phyloP scores from a whole-genome alignment of 495 filamentous ascomycete genomes.

The Talaromyces trachyspermus region DNA sequence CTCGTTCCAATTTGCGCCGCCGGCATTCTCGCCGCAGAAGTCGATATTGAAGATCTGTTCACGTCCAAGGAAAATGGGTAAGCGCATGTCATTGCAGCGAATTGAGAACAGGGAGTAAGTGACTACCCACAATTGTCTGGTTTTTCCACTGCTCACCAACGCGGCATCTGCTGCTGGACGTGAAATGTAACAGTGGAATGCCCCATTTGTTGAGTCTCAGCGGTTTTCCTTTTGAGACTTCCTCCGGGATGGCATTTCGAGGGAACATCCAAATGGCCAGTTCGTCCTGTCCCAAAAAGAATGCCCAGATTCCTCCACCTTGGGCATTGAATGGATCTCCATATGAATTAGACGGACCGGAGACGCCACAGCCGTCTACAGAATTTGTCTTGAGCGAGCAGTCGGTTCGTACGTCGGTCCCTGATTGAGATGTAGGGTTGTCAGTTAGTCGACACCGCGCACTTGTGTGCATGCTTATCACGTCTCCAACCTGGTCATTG shows the following conservation, averaged over 20 bases:
- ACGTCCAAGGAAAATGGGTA: no score
- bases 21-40: slow-evolving; percentile 4
- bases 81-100: neutral
- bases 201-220: neutral
- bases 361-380: slow-evolving; percentile 3
- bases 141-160: slow-evolving; percentile 2
- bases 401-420: neutral
- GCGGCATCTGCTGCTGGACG: neutral
- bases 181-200: slow-evolving; percentile 4
- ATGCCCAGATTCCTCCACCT: slow-evolving; percentile 2
- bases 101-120: no score
- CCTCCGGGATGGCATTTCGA: neutral
- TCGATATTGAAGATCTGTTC: slow-evolving; percentile 5
- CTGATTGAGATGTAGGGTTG: neutral
- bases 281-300: neutral
- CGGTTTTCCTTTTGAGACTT: neutral
- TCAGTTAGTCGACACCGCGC: neutral
- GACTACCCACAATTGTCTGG: slow-evolving; percentile 1
- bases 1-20: neutral
- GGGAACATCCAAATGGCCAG: slow-evolving; percentile 7
- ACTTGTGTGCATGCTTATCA: neutral
- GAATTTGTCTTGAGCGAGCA: slow-evolving; percentile 4
- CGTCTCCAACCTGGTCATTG: slow-evolving; percentile 1
- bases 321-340: slow-evolving; percentile 5
- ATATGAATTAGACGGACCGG: neutral